Conservation (phyloP, 768 basidiomycete genomes). For the Termitomyces sp. region DNA sequence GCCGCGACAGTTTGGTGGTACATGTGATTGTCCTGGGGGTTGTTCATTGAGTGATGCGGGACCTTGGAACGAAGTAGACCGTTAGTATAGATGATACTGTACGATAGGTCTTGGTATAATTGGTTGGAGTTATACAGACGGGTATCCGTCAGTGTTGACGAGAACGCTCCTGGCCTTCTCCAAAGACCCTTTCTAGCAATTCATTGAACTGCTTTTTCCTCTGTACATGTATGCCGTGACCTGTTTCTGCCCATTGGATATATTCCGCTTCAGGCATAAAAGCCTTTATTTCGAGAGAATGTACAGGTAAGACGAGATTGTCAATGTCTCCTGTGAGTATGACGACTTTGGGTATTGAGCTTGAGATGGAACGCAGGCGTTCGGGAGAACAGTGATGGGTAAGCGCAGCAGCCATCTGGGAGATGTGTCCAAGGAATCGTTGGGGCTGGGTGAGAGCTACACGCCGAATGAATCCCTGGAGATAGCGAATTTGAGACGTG, state of each 20-base stretch:
- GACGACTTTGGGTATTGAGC: slow-evolving; percentile 58
- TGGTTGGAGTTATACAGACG: not conserved
- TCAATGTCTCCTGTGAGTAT: slow-evolving; percentile 72
- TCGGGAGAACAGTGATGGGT: slow-evolving; percentile 57
- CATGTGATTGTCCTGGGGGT: slow-evolving; percentile 71
- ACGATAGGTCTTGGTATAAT: not conserved
- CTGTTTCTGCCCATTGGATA: slow-evolving; percentile 56
- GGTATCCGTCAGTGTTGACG: not conserved
- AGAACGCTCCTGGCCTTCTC: slow-evolving; percentile 39
- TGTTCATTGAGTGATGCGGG: slow-evolving; percentile 90
- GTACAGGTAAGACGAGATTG: slow-evolving; percentile 46
- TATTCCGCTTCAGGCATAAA: slow-evolving; percentile 61
- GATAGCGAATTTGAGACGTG: not conserved
- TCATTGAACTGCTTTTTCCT: slow-evolving; percentile 45
- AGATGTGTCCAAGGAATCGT: slow-evolving; percentile 55
- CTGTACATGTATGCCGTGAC: slow-evolving; percentile 62
- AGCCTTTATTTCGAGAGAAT: slow-evolving; percentile 49
- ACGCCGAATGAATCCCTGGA: slow-evolving; percentile 43
- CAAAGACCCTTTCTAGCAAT: slow-evolving; percentile 52
- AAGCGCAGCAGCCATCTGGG: slow-evolving; percentile 68
- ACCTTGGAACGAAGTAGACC: slow-evolving; percentile 64
- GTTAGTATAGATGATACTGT: not conserved
- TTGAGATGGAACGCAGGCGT: slow-evolving; percentile 45
- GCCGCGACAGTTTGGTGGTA: slow-evolving; percentile 83
- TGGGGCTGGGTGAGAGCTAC: slow-evolving; percentile 56